phyloP scores from a whole-genome alignment of 805 yeast species.

The Torulaspora gathmanii region DNA sequence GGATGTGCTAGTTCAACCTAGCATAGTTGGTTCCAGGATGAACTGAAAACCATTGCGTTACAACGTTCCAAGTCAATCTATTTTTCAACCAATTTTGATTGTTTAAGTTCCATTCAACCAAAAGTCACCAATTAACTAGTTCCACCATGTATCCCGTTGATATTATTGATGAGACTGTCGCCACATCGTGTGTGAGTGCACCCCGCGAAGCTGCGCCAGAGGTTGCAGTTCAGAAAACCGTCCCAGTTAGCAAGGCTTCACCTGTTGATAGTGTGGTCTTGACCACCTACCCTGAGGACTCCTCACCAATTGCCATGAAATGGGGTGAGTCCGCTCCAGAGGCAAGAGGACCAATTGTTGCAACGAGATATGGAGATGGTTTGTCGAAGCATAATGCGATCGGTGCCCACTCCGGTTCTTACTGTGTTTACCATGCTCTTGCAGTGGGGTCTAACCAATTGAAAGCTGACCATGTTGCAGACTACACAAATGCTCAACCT shows the following conservation, averaged over 20 bases:
- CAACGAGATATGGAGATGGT: slow-evolving; percentile 48
- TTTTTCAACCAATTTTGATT: not conserved
- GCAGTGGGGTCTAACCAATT: slow-evolving; percentile 60
- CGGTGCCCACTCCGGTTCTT: slow-evolving; percentile 63
- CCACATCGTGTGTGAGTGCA: slow-evolving; percentile 7
- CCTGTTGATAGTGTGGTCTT: slow-evolving; percentile 37
- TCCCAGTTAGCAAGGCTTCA: slow-evolving; percentile 7
- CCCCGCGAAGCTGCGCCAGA: not conserved
- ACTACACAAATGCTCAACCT: slow-evolving; percentile 61
- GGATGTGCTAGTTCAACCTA: not conserved
- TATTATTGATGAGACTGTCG: slow-evolving; percentile 9
- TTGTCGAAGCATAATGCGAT: slow-evolving; percentile 53
- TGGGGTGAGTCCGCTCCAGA: slow-evolving; percentile 52
- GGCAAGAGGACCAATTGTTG: slow-evolving; percentile 54
- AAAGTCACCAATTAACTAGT: not conserved
- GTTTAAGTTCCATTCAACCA: not conserved
- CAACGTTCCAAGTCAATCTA: not conserved
- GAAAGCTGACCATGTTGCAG: slow-evolving; percentile 49
- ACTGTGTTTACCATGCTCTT: slow-evolving; percentile 59
- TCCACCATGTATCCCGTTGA: slow-evolving; percentile 13
- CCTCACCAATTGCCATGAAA: slow-evolving; percentile 44
- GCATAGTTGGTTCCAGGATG: not conserved
- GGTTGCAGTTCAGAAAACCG: not conserved
- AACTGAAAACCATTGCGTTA: not conserved
- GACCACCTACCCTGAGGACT: slow-evolving; percentile 52